Percentiles rank a stretch among this genome's conserved stretches.
These are phyloP conservation scores for Calonectria pseudoreteaudii DNA, from an alignment of 2,329 filamentous ascomycete species.

Conservation along the genomic window DNA sequence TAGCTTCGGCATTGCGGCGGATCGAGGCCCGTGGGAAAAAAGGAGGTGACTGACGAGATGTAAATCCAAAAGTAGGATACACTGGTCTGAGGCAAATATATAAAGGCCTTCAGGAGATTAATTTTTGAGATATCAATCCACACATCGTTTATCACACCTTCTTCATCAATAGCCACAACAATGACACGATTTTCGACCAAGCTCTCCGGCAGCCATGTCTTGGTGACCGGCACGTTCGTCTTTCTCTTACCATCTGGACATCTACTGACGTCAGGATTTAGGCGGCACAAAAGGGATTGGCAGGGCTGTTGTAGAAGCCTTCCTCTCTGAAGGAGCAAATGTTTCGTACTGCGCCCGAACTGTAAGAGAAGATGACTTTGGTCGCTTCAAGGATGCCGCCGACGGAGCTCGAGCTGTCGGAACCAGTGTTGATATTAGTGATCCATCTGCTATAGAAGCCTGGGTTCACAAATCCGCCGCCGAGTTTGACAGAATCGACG, in stretches of 20 bases:
- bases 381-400: constrained; percentile 13
- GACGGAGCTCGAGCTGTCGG: constrained; percentile 33
- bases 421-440: constrained; percentile 35
- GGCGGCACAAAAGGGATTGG: constrained; percentile 44
- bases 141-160: not conserved
- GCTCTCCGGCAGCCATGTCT: constrained; percentile 25
- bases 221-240: constrained; percentile 28
- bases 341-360: constrained; percentile 42
- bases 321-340: constrained; percentile 42
- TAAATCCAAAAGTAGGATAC: not conserved
- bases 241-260: too few species aligned
- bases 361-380: constrained; percentile 36
- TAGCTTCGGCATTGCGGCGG: not conserved
- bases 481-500: constrained; percentile 37
- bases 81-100: not conserved
- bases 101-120: not conserved
- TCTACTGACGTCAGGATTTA: not conserved
- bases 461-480: constrained; percentile 34
- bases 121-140: not conserved
- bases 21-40: not conserved
- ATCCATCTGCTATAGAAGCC: constrained; percentile 19
- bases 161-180: not conserved
- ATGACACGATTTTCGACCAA: constrained; percentile 30
- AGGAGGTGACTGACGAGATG: not conserved
- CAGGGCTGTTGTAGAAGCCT: constrained; percentile 32